Percentiles rank a stretch among this genome's conserved stretches.
Conservation (phyloP, 2,329 filamentous ascomycete genomes). For the Chaetomium sp. region DNA sequence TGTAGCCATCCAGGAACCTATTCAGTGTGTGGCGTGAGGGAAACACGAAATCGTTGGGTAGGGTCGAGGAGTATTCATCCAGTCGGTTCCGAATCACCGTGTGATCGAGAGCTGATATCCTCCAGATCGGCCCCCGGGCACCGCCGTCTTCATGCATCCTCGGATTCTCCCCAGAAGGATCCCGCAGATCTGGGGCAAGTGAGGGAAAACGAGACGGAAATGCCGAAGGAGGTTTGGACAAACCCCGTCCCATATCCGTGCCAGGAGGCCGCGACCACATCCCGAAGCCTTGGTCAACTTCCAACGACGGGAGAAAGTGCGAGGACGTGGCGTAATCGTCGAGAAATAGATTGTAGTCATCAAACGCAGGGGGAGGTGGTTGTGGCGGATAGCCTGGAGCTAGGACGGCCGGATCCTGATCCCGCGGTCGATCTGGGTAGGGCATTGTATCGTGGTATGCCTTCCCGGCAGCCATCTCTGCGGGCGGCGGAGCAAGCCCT, state of each 20-base stretch:
- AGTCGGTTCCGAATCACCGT: slow-evolving; percentile 51
- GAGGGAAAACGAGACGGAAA: slow-evolving; percentile 51
- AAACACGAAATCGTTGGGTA: slow-evolving; percentile 58
- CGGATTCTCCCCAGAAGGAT: slow-evolving; percentile 32
- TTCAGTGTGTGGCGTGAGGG: slow-evolving; percentile 64
- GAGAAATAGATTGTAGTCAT: slow-evolving; percentile 54
- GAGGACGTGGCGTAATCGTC: slow-evolving; percentile 50
- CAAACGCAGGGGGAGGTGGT: slow-evolving; percentile 37
- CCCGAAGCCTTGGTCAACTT: slow-evolving; percentile 46
- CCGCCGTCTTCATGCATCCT: slow-evolving; percentile 36
- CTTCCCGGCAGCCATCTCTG: slow-evolving; percentile 41
- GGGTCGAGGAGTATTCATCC: slow-evolving; percentile 53
- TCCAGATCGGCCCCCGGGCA: slow-evolving; percentile 34
- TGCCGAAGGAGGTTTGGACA: slow-evolving; percentile 44
- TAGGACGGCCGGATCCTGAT: slow-evolving; percentile 37
- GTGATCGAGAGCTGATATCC: slow-evolving; percentile 49
- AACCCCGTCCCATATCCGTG: slow-evolving; percentile 30
- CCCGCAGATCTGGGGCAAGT: slow-evolving; percentile 46
- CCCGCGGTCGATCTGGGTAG: slow-evolving; percentile 44
- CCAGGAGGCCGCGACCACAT: slow-evolving; percentile 43
- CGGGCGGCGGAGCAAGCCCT: slow-evolving; percentile 37
- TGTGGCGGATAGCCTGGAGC: slow-evolving; percentile 35
- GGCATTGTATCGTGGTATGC: slow-evolving; percentile 43
- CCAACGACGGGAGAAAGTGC: slow-evolving; percentile 50
- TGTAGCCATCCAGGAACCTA: slow-evolving; percentile 63